Base-by-base conservation (phyloP, 805 yeast genomes). In the Saturnispora hagleri region DNA sequence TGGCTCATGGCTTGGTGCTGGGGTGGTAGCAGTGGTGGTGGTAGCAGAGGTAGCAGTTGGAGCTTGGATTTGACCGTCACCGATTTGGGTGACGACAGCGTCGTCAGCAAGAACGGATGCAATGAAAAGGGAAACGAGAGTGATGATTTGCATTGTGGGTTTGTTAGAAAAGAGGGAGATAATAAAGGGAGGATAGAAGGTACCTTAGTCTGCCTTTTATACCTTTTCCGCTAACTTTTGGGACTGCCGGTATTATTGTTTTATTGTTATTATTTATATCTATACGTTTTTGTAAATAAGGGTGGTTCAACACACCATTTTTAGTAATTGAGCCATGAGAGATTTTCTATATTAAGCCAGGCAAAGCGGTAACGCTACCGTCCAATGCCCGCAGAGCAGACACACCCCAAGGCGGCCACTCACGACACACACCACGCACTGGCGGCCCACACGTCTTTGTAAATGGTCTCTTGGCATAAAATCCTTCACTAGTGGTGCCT, bases 1-100 rank as follows among this genome's bases (percentile, higher is more conserved):
- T 43, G 47, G 22, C 6, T 12, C 34, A 72, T 64, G 76, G 82
- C 65, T 76, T 67, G 67, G 77, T 81, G 58, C 82, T 82, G 57
- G 77, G 34, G 40, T 43, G 22, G 58, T 50, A 53, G 45, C 47
- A 28, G 51, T 54, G 47, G 56, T 35, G 36, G n/a, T 35, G 13
- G 55, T 38, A 15, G 43, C 44, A 10, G 22, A 50, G 22, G 54
- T 26, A 3, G 50, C 42, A 28, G 48, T 20, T 24, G 59, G 54
- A 46, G 73, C 74, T 66, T 79, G 83, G 65, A 79, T 68, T 68
- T 80, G 84, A 62, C 84, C 84, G 56, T 80, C 85, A 60, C 74
- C 73, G 53, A 80, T 79, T 69, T 79, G 84, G 57, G 80, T 70
- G 51, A 80, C 62, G 46, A 69, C 77, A 53, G 45, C 68, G 45